These are phyloP conservation scores for Knoxdaviesia proteae DNA, from an alignment of 2,329 filamentous ascomycete genomes.

Conservation along the genomic window DNA sequence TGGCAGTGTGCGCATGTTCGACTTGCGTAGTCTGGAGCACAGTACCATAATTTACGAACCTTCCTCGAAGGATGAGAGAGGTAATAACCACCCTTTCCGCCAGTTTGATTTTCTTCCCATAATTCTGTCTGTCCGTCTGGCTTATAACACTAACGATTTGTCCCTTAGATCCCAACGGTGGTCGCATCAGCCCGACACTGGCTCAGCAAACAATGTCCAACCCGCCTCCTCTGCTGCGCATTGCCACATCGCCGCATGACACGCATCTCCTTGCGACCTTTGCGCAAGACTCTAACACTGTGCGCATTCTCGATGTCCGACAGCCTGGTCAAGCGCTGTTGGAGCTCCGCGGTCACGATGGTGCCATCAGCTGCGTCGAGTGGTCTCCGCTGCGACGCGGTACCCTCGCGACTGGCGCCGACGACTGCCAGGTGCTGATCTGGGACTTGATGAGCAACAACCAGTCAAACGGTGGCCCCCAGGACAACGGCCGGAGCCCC, in stretches of 20 bases:
- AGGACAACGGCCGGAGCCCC: conserved; percentile 42
- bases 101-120: too few relatives aligned
- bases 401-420: conserved; percentile 73
- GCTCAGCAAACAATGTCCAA: conserved; percentile 59
- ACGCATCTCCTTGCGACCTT: conserved; percentile 94
- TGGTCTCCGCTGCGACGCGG: conserved; percentile 82
- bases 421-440: conserved; percentile 77
- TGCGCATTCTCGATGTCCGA: conserved; percentile 87
- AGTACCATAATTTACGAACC: conserved; percentile 99
- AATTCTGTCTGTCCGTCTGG: neutral
- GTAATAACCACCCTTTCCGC: conserved; percentile 17
- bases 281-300: conserved; percentile 75
- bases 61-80: conserved; percentile 60
- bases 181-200: conserved; percentile 49
- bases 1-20: conserved; percentile 96
- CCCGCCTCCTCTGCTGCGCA: conserved; percentile 55
- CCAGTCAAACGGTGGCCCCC: conserved; percentile 22
- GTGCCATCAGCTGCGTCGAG: conserved; percentile 78
- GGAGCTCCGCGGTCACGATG: conserved; percentile 74
- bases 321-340: conserved; percentile 90
- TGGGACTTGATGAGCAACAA: conserved; percentile 71
- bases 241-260: conserved; percentile 86
- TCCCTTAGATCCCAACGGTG: conserved; percentile 30
- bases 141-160: conserved; percentile 1
- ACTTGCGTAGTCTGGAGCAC: conserved; percentile 85